These are phyloP conservation scores for Eucalyptus grandis DNA, from an alignment of 345 rosid species.

Conservation along the genomic window DNA sequence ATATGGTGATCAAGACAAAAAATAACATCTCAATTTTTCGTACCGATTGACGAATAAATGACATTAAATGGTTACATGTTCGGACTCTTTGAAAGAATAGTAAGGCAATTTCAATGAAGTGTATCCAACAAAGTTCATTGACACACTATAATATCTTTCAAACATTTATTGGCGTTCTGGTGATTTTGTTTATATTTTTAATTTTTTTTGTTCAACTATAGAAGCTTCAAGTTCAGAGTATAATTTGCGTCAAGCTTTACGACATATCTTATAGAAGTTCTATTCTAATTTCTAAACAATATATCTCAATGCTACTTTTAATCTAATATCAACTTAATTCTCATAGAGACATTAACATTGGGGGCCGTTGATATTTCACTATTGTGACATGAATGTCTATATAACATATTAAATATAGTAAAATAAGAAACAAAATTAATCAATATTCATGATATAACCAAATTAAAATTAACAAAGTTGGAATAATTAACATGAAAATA, in stretches of 20 bases:
- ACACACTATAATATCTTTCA: not conserved
- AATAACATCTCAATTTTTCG: not conserved
- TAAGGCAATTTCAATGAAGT: not conserved
- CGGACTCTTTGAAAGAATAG: not conserved
- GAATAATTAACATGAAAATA: not conserved
- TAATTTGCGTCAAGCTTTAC: not conserved
- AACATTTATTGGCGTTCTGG: not conserved
- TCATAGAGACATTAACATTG: not conserved
- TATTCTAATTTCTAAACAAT: not conserved
- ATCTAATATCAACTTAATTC: not conserved
- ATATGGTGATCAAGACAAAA: not conserved
- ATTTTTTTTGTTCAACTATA: not conserved
- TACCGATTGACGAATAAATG: not conserved
- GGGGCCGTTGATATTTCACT: not conserved
- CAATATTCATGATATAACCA: not conserved
- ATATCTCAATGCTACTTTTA: not conserved
- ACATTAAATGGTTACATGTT: not conserved
- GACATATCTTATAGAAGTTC: not conserved
- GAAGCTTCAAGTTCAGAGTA: not conserved
- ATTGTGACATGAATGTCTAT: not conserved
- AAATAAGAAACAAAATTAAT: not conserved
- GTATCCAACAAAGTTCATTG: not conserved
- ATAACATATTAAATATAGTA: not conserved
- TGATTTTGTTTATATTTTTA: not conserved
- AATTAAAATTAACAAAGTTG: not conserved